Percentiles rank a stretch among this genome's conserved stretches.
These are phyloP conservation scores for Trichoderma lentiforme DNA, from an alignment of 2,329 filamentous ascomycete species.

Conservation along the genomic window DNA sequence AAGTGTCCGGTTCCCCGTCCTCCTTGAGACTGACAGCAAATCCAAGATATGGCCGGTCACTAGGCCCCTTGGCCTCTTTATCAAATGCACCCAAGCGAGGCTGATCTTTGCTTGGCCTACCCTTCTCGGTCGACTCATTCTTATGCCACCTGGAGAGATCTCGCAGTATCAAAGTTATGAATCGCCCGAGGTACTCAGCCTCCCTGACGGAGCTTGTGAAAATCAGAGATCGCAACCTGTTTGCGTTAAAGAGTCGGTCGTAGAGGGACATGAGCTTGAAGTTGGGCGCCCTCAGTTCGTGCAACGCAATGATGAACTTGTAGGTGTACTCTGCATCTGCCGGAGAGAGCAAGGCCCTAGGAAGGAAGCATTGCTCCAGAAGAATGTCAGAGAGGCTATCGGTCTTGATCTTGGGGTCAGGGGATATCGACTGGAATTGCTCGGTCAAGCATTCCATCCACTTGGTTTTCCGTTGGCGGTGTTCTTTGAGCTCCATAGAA, in stretches of 20 bases:
- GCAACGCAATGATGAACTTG: constrained; percentile 81
- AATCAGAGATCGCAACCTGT: constrained; percentile 75
- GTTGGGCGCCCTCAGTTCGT: constrained; percentile 76
- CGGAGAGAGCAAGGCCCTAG: constrained; percentile 77
- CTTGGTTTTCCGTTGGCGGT: constrained; percentile 63
- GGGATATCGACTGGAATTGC: constrained; percentile 79
- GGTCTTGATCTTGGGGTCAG: constrained; percentile 58
- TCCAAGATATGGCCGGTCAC: constrained; percentile 62
- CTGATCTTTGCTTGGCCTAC: constrained; percentile 39
- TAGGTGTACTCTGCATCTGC: constrained; percentile 88
- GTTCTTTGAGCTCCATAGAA: constrained; percentile 68
- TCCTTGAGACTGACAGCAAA: constrained; percentile 73
- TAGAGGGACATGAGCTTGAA: constrained; percentile 85
- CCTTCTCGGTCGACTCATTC: constrained; percentile 52
- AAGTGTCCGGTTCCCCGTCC: constrained; percentile 61
- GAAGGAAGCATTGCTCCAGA: constrained; percentile 89
- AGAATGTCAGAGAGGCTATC: constrained; percentile 70
- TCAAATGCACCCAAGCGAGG: constrained; percentile 73
- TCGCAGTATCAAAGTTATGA: constrained; percentile 75
- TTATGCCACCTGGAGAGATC: constrained; percentile 84
- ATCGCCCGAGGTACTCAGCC: constrained; percentile 88
- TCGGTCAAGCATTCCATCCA: constrained; percentile 67
- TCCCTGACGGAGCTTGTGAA: constrained; percentile 89
- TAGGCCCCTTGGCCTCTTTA: constrained; percentile 62
- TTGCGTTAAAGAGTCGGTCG: constrained; percentile 78